These are phyloP conservation scores for Pterocarpus santalinus DNA, from an alignment of 306 rosid genomes.

Conservation along the genomic window DNA sequence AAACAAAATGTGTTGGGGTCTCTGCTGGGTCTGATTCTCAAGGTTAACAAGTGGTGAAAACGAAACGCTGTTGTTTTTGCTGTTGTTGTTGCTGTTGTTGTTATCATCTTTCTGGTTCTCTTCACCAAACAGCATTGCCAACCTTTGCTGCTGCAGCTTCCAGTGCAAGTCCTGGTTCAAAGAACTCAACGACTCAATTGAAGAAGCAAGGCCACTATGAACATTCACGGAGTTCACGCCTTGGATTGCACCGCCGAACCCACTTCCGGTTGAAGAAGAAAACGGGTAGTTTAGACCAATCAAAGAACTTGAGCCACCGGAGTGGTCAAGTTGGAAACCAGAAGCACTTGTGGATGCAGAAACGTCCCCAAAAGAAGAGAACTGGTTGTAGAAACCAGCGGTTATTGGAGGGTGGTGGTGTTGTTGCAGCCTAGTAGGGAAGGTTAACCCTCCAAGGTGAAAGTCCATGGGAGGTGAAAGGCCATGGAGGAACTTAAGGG, in stretches of 20 bases:
- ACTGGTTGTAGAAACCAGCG: conserved; percentile 45
- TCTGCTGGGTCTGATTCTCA: conserved; percentile 40
- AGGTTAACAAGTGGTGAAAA: conserved; percentile 40
- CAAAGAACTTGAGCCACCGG: conserved; percentile 41
- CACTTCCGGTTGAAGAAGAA: conserved; percentile 34
- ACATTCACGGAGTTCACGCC: conserved; percentile 54
- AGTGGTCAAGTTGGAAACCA: conserved; percentile 47
- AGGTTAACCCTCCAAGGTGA: conserved; percentile 53
- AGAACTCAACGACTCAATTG: conserved; percentile 78
- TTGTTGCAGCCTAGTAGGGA: conserved; percentile 43
- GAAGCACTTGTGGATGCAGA: conserved; percentile 25
- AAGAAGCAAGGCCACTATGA: conserved; percentile 62
- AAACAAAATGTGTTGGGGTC: conserved; percentile 57
- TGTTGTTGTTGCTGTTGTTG: background rate
- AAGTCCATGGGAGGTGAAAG: conserved; percentile 64
- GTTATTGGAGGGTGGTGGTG: background rate
- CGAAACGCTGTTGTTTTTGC: background rate
- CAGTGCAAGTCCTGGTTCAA: conserved; percentile 86
- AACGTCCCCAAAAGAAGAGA: conserved; percentile 53
- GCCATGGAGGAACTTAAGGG: conserved; percentile 64
- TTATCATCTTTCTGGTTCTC: conserved; percentile 28
- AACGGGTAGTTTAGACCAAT: conserved; percentile 53
- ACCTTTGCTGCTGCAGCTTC: conserved; percentile 79
- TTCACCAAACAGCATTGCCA: conserved; percentile 62
- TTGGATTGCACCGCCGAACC: conserved; percentile 39